phyloP scores from a whole-genome alignment of 495 filamentous ascomycete species.

The Diplogelasinospora grovesii region DNA sequence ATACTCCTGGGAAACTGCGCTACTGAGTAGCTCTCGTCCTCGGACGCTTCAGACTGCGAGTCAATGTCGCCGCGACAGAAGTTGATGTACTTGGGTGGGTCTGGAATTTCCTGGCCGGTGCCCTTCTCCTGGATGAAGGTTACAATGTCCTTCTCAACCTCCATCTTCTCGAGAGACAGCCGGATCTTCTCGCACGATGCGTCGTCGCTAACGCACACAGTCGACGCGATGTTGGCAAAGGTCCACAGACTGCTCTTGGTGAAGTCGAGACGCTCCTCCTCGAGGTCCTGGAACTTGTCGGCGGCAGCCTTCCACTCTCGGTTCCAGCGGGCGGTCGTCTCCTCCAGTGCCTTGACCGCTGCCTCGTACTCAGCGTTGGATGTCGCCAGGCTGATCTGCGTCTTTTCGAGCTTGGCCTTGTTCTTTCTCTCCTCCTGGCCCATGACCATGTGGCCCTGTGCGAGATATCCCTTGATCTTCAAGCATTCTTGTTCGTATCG shows the following conservation, averaged over 20 bases:
- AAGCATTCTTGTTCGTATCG: slow-evolving; percentile 95
- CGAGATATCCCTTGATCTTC: slow-evolving; percentile 96
- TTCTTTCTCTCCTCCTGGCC: slow-evolving; percentile 98
- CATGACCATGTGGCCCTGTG: slow-evolving; percentile 99
- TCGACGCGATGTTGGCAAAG: slow-evolving; percentile 96
- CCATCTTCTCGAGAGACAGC: slow-evolving; percentile 88
- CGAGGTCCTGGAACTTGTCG: slow-evolving; percentile 99
- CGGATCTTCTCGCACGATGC: slow-evolving; percentile 94
- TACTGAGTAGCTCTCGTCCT: slow-evolving; percentile 81
- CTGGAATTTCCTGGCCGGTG: slow-evolving; percentile 93
- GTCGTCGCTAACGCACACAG: slow-evolving; percentile 98
- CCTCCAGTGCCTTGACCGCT: slow-evolving; percentile 87
- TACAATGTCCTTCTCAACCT: slow-evolving; percentile 92
- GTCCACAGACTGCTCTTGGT: slow-evolving; percentile 96
- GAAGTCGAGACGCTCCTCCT: slow-evolving; percentile 95
- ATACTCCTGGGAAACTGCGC: slow-evolving; percentile 93
- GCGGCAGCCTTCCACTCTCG: slow-evolving; percentile 95
- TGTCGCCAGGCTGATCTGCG: slow-evolving; percentile 84
- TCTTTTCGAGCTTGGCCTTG: slow-evolving; percentile 98
- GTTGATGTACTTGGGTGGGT: slow-evolving; percentile 96
- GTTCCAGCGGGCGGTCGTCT: slow-evolving; percentile 95
- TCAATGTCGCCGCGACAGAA: slow-evolving; percentile 92
- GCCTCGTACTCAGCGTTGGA: slow-evolving; percentile 91
- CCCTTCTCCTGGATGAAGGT: slow-evolving; percentile 83
- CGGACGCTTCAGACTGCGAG: slow-evolving; percentile 70